Percentiles rank a stretch among this genome's conserved stretches.
Evolutionary conservation across 768 basidiomycete species (phyloP).

Genomic region (Pleurotus citrinopileatus): DNA sequence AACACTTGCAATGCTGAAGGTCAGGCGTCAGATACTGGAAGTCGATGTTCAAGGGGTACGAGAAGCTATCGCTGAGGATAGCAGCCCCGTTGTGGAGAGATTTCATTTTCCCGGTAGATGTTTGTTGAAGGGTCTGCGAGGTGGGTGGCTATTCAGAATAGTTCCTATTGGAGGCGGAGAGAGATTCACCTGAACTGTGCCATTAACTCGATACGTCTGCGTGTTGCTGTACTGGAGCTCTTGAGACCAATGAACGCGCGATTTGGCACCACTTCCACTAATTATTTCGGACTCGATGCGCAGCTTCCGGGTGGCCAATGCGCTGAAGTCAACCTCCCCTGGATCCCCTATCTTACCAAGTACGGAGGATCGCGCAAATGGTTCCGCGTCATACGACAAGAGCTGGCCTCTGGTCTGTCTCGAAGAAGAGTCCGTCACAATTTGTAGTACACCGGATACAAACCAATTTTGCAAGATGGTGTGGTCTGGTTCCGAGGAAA

Average conservation of each 20-base stretch:
- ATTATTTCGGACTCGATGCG: conserved; percentile 60
- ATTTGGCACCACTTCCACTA: conserved; percentile 56
- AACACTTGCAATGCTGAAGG: conserved; percentile 31
- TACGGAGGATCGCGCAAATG: conserved; percentile 51
- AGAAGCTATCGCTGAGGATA: conserved; percentile 37
- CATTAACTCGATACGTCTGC: conserved; percentile 56
- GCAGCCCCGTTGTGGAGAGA: conserved; percentile 42
- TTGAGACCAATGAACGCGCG: conserved; percentile 60
- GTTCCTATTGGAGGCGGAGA: neutral
- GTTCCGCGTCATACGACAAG: conserved; percentile 50
- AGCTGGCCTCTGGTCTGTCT: conserved; percentile 67
- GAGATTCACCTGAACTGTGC: conserved; percentile 40
- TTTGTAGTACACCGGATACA: conserved; percentile 68
- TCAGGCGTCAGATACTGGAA: conserved; percentile 33
- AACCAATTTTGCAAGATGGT: conserved; percentile 74
- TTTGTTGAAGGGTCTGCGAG: conserved; percentile 37
- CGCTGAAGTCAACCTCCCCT: conserved; percentile 56
- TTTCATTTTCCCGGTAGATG: conserved; percentile 29
- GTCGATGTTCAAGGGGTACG: conserved; percentile 45
- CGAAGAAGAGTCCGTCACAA: conserved; percentile 60
- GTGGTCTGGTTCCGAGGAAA: conserved; percentile 64
- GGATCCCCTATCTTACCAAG: conserved; percentile 38
- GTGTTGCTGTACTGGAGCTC: conserved; percentile 55
- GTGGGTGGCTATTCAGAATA: too few relatives aligned
- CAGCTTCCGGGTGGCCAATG: conserved; percentile 54